Percentiles rank a stretch among this genome's conserved stretches.
Evolutionary conservation across 192 early-diverging fungal species (phyloP).

Genomic region (Powellomyces hirtus): DNA sequence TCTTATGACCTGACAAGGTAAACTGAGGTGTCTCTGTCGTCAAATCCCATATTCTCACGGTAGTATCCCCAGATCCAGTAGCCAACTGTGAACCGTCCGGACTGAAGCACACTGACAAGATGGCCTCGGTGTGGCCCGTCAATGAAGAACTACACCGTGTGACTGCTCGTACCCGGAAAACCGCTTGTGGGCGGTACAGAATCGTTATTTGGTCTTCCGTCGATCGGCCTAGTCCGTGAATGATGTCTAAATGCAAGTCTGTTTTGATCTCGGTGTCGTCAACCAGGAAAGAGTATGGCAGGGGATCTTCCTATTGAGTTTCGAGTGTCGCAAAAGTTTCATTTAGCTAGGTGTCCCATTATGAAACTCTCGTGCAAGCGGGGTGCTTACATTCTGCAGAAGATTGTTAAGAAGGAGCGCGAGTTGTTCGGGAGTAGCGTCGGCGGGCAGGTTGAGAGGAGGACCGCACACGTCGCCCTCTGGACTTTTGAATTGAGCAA

Average conservation of each 20-base stretch:
- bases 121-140: slow-evolving; percentile 89
- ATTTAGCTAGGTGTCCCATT: no score
- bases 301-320: slow-evolving; percentile 85
- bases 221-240: slow-evolving; percentile 71
- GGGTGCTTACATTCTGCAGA: slow-evolving; percentile 64
- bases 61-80: slow-evolving; percentile 93
- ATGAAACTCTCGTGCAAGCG: no score
- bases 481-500: slow-evolving; percentile 82
- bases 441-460: slow-evolving; percentile 82
- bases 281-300: slow-evolving; percentile 93
- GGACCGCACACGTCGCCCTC: slow-evolving; percentile 76
- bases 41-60: slow-evolving; percentile 96
- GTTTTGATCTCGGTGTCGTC: slow-evolving; percentile 78
- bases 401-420: slow-evolving; percentile 88
- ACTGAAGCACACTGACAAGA: slow-evolving; percentile 85
- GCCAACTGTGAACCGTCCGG: slow-evolving; percentile 89
- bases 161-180: slow-evolving; percentile 91
- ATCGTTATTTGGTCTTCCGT: slow-evolving; percentile 90
- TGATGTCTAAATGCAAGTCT: slow-evolving; percentile 75
- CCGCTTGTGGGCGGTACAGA: slow-evolving; percentile 90
- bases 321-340: no score
- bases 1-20: slow-evolving; percentile 80
- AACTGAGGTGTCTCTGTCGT: slow-evolving; percentile 91
- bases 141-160: slow-evolving; percentile 89
- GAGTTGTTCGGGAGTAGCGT: slow-evolving; percentile 82